Evolutionary conservation across 305 asterid species (phyloP).

Genomic region (Solanum hybrid): DNA sequence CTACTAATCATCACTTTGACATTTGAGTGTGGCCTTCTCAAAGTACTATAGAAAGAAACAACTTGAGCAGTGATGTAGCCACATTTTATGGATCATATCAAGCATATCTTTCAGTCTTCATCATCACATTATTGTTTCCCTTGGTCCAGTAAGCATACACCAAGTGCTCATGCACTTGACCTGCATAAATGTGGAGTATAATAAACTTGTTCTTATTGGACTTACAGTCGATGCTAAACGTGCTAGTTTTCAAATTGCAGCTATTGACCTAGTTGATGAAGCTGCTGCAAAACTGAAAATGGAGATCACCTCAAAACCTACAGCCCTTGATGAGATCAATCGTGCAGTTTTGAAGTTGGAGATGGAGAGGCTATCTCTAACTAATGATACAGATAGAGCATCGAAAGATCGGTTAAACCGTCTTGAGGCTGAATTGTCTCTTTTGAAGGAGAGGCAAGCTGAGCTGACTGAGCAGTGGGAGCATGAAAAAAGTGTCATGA

Average conservation of each 20-base stretch:
- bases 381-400: slow-evolving; percentile 31
- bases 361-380: slow-evolving; percentile 35
- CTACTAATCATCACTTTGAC: background rate
- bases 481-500: slow-evolving; percentile 28
- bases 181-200: background rate
- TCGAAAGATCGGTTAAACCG: slow-evolving; percentile 30
- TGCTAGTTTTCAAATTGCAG: slow-evolving; percentile 16
- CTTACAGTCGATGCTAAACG: background rate
- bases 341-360: slow-evolving; percentile 31
- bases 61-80: background rate
- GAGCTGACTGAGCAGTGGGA: slow-evolving; percentile 38
- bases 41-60: background rate
- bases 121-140: background rate
- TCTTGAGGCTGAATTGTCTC: slow-evolving; percentile 23
- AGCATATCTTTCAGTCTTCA: background rate
- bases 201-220: background rate
- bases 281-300: slow-evolving; percentile 42
- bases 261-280: slow-evolving; percentile 37
- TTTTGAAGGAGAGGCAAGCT: slow-evolving; percentile 21
- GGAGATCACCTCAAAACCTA: slow-evolving; percentile 41
- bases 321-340: slow-evolving; percentile 32
- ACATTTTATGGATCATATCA: background rate
- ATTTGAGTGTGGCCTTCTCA: background rate
- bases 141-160: background rate
- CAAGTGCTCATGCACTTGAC: background rate